These are phyloP conservation scores for Tephrocybe rancida DNA, from an alignment of 768 basidiomycete genomes.

Conservation along the genomic window DNA sequence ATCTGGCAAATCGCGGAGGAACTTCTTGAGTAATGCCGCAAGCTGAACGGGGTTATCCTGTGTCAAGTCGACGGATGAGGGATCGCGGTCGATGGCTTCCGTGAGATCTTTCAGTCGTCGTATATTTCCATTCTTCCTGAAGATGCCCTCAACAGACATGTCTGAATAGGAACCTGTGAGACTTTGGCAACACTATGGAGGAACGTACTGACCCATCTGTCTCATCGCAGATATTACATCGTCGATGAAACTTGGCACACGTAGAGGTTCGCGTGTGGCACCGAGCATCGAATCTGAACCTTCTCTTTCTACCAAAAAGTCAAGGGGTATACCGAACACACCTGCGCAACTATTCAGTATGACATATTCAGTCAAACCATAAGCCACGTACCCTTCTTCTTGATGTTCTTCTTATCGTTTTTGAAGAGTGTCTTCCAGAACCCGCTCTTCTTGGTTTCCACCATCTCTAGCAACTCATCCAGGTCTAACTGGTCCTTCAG, in stretches of 20 bases:
- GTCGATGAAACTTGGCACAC: conserved; percentile 97
- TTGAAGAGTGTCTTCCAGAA: conserved; percentile 99
- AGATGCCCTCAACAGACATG: conserved; percentile 99
- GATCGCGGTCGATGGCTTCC: conserved; percentile 94
- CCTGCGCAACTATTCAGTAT: conserved; percentile 45
- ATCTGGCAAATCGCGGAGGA: conserved; percentile 94
- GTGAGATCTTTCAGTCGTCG: conserved; percentile 88
- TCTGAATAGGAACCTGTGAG: conserved; percentile 49
- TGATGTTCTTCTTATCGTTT: conserved; percentile 87
- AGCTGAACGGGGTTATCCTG: conserved; percentile 97
- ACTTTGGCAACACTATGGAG: conserved; percentile 4
- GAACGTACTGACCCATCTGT: conserved; percentile 84
- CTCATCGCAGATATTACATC: conserved; percentile 98
- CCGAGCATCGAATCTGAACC: conserved; percentile 96
- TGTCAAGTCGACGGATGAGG: conserved; percentile 86
- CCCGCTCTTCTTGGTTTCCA: conserved; percentile 89
- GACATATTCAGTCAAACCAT: background rate
- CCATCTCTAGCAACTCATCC: conserved; percentile 91
- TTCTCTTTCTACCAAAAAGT: conserved; percentile 90
- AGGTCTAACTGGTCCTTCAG: conserved; percentile 83
- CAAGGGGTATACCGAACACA: conserved; percentile 92
- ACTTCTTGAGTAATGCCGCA: conserved; percentile 96
- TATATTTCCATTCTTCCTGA: conserved; percentile 98
- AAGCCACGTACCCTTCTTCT: conserved; percentile 71
- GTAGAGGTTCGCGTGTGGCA: conserved; percentile 78